Base-by-base conservation (phyloP, 2,329 filamentous ascomycete species). In the Waltergamsia citrina region DNA sequence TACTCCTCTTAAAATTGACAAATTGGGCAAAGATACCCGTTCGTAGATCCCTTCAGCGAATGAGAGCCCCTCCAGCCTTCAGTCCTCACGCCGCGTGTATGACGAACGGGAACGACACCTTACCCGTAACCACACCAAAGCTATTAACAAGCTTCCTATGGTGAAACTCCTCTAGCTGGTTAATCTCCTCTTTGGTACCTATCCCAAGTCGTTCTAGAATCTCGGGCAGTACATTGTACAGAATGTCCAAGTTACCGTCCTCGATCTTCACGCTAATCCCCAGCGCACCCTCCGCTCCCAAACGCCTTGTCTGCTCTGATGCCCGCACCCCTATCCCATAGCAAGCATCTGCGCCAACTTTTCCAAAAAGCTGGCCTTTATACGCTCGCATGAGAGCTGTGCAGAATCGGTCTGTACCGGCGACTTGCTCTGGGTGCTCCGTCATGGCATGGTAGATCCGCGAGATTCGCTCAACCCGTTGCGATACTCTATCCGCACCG, bases 191-290 rank as follows among this genome's bases (percentile, higher is more conserved):
- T 0, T 33, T 22, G 0, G 48, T 47, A 0, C 60, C 59, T 12
- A 71, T 53, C 1, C 49, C 24, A 2, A 70, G 41, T 35, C 60
- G 62, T n/a, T 59, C 48, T 7, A 71, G 43, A 7, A 67, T 54
- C 39, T 70, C 66, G 4, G 48, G 38, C 2, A 66, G 51, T 0
- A 53, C 63, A 0, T 61, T 52, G 34, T 69, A 66, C 3, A 69
- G 46, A 2, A 65, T 55, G 5, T 50, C 51, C 2, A 62, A 39
- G 38, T 52, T 68, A 0, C 67, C 65, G 29, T 70, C 67, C 35
- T 68, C 65, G 7, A 71, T 54, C 41, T 71, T 69, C 10, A 66
- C 56, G 0, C 63, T 52, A 9, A 69, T 60, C 0, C 63, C 65
- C 4, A 69, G 32, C 0, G 54, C 50, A 5, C 57, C 60, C 2